phyloP scores from a whole-genome alignment of 768 basidiomycete species.

The Boletus sensibilis region DNA sequence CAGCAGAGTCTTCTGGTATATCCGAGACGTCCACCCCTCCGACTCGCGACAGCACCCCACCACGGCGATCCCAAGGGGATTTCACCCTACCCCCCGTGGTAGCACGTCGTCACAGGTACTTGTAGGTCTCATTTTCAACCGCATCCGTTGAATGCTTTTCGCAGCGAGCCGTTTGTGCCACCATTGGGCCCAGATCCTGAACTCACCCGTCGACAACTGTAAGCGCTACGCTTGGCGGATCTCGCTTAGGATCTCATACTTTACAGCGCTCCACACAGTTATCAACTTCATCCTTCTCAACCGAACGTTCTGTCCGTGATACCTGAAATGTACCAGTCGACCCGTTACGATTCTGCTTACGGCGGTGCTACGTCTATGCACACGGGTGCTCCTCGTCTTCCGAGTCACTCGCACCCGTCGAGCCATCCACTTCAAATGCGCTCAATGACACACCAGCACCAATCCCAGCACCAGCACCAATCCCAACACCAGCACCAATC shows the following conservation, averaged over 20 bases:
- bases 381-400: slow-evolving; percentile 38
- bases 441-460: slow-evolving; percentile 46
- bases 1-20: slow-evolving; percentile 70
- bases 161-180: slow-evolving; percentile 47
- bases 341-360: slow-evolving; percentile 55
- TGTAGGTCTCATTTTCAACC: background rate
- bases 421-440: slow-evolving; percentile 45
- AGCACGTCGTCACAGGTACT: slow-evolving; percentile 43
- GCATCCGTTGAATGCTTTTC: slow-evolving; percentile 7
- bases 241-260: slow-evolving; percentile 15
- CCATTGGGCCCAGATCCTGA: slow-evolving; percentile 47
- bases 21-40: slow-evolving; percentile 75
- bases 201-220: slow-evolving; percentile 46
- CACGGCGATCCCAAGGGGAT: slow-evolving; percentile 48
- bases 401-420: slow-evolving; percentile 30
- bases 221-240: slow-evolving; percentile 23
- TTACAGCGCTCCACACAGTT: slow-evolving; percentile 43
- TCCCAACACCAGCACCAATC: too few relatives aligned
- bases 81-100: slow-evolving; percentile 37
- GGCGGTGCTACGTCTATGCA: slow-evolving; percentile 34
- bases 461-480: slow-evolving; percentile 22
- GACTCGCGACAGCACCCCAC: slow-evolving; percentile 64
- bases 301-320: slow-evolving; percentile 54
- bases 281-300: slow-evolving; percentile 41
- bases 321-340: slow-evolving; percentile 56